Evolutionary conservation across 2,329 filamentous ascomycete species (phyloP).

Genomic region (Chaetomiaceae sp.): DNA sequence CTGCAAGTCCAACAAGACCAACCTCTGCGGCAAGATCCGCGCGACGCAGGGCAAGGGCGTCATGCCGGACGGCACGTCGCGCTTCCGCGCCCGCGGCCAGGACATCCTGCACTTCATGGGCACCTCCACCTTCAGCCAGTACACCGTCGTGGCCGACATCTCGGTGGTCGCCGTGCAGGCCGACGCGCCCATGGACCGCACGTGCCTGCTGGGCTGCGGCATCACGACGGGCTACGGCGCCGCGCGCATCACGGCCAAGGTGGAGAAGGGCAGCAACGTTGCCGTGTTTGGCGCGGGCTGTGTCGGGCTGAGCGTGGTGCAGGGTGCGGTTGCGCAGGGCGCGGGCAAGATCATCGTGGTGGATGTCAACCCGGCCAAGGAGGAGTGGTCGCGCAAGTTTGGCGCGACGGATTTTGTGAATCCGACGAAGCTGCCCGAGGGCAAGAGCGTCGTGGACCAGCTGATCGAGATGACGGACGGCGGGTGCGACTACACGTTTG

Average conservation of each 20-base stretch:
- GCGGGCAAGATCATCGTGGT: constrained; percentile 72
- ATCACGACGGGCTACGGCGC: constrained; percentile 99
- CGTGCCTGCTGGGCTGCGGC: constrained; percentile 92
- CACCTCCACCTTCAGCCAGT: constrained; percentile 97
- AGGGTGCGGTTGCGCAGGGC: constrained; percentile 83
- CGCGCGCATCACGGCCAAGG: constrained; percentile 84
- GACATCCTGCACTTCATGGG: constrained; percentile 99
- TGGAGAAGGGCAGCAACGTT: constrained; percentile 84
- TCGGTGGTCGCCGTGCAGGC: constrained; percentile 90
- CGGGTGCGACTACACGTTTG: constrained; percentile 97
- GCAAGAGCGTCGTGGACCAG: constrained; percentile 83
- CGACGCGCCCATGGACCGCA: constrained; percentile 91
- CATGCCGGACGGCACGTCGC: constrained; percentile 94
- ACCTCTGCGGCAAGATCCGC: constrained; percentile 98
- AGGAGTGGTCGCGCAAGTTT: constrained; percentile 90
- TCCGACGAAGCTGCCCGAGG: constrained; percentile 66
- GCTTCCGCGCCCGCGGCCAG: constrained; percentile 93
- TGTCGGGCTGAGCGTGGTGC: constrained; percentile 90
- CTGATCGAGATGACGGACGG: constrained; percentile 97
- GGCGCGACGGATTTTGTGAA: constrained; percentile 97
- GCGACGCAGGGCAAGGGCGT: constrained; percentile 92
- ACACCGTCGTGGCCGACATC: constrained; percentile 97
- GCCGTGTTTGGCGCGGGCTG: constrained; percentile 95
- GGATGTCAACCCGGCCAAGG: constrained; percentile 80
- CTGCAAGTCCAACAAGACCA: constrained; percentile 99